Evolutionary conservation across 2,329 filamentous ascomycete species (phyloP).

Genomic region (Ophidiomyces ophidiicola): DNA sequence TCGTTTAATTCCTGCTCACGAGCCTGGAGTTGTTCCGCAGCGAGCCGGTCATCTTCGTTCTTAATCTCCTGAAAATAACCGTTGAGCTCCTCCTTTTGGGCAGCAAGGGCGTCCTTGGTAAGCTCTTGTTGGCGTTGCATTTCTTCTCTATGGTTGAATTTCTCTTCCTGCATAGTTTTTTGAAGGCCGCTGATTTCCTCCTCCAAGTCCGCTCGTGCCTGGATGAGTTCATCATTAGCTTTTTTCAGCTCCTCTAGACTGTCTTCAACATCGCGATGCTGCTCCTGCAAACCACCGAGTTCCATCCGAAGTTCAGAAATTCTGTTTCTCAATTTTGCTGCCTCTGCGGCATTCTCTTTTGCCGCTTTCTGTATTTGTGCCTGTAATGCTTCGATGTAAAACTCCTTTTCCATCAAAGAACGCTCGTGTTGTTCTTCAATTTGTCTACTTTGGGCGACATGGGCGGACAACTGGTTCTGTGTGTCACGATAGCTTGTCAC

Average conservation of each 20-base stretch:
- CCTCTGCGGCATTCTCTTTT: conserved; percentile 40
- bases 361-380: conserved; percentile 39
- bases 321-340: conserved; percentile 30
- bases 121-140: conserved; percentile 30
- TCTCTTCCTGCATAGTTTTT: conserved; percentile 29
- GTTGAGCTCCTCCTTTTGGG: conserved; percentile 38
- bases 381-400: conserved; percentile 41
- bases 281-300: conserved; percentile 41
- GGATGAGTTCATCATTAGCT: conserved; percentile 34
- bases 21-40: conserved; percentile 26
- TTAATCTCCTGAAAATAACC: conserved; percentile 38
- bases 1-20: conserved; percentile 36
- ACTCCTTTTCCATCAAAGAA: conserved; percentile 41
- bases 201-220: conserved; percentile 35
- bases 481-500: conserved; percentile 39
- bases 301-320: conserved; percentile 41
- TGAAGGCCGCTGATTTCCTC: conserved; percentile 28
- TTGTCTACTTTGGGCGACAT: conserved; percentile 40
- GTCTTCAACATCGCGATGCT: conserved; percentile 41
- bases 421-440: conserved; percentile 40
- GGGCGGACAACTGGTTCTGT: conserved; percentile 38
- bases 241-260: conserved; percentile 35
- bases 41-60: conserved; percentile 31
- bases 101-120: conserved; percentile 25
- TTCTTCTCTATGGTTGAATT: conserved; percentile 27